Conservation (phyloP, 169 alveolate species). For the Eimeria maxima region DNA sequence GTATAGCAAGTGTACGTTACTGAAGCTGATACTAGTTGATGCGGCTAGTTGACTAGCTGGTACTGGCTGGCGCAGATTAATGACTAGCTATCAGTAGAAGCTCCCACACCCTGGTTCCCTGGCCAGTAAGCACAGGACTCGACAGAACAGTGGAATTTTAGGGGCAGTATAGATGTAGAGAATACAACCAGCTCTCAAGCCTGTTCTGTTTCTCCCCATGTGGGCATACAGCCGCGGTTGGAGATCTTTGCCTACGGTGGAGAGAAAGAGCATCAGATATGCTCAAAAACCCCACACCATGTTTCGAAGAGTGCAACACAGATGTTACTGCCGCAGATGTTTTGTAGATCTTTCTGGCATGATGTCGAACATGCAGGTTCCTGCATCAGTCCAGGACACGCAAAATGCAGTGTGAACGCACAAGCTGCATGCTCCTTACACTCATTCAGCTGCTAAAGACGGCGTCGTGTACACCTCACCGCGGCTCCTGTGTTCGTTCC, state of each 20-base stretch:
- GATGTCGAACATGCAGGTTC: conserved; percentile 76
- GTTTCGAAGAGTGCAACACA: background rate
- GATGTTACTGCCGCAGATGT: conserved; percentile 42
- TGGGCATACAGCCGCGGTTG: background rate
- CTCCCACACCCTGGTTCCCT: background rate
- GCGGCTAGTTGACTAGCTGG: background rate
- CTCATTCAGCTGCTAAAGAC: background rate
- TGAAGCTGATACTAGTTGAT: background rate
- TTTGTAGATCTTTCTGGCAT: conserved; percentile 78
- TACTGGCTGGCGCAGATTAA: background rate
- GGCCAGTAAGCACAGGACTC: background rate
- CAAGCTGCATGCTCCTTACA: background rate
- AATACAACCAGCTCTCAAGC: background rate
- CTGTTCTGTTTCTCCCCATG: background rate
- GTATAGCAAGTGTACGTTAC: no score
- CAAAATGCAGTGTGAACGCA: background rate
- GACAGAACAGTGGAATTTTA: background rate
- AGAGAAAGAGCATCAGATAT: background rate
- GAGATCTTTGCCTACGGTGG: background rate
- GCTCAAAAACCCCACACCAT: background rate
- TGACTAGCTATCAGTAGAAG: background rate
- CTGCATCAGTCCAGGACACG: conserved; percentile 27
- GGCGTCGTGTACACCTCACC: conserved; percentile 17
- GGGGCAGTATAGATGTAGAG: no score
- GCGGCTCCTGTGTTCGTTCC: conserved; percentile 78